Evolutionary conservation across 257 asterid genomes (phyloP).

Genomic region (Lycium ferocissimum): DNA sequence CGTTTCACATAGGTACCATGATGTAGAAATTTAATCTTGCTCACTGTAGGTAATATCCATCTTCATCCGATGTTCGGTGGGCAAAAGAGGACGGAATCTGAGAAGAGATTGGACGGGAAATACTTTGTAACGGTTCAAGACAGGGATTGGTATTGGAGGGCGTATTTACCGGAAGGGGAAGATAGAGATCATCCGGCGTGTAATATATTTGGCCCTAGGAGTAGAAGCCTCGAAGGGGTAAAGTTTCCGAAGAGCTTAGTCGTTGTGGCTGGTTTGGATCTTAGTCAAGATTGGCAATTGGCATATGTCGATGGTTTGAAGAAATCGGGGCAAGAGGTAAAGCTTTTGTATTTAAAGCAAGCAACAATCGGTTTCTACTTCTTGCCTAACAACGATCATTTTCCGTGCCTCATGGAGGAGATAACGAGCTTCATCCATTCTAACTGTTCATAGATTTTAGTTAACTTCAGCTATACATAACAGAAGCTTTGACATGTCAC

Average conservation of each 20-base stretch:
- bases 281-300: conserved; percentile 83
- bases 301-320: conserved; percentile 68
- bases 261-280: conserved; percentile 87
- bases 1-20: too few relatives aligned
- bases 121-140: conserved; percentile 76
- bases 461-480: conserved; percentile 33
- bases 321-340: conserved; percentile 57
- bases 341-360: conserved; percentile 57
- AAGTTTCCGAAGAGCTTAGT: conserved; percentile 69
- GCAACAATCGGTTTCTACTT: conserved; percentile 90
- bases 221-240: conserved; percentile 50
- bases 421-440: conserved; percentile 47
- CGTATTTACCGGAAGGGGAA: conserved; percentile 77
- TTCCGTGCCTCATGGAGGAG: conserved; percentile 68
- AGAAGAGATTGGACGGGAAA: conserved; percentile 66
- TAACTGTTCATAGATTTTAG: conserved; percentile 29
- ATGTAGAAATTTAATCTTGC: too few relatives aligned
- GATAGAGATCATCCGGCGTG: conserved; percentile 91
- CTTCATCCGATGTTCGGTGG: conserved; percentile 87
- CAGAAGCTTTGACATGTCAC: conserved; percentile 31
- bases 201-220: conserved; percentile 75
- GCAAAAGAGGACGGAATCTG: conserved; percentile 72
- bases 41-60: conserved; percentile 60
- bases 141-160: conserved; percentile 92
- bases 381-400: conserved; percentile 83